Evolutionary conservation across 768 basidiomycete genomes (phyloP).

Genomic region (Auricularia heimuer): DNA sequence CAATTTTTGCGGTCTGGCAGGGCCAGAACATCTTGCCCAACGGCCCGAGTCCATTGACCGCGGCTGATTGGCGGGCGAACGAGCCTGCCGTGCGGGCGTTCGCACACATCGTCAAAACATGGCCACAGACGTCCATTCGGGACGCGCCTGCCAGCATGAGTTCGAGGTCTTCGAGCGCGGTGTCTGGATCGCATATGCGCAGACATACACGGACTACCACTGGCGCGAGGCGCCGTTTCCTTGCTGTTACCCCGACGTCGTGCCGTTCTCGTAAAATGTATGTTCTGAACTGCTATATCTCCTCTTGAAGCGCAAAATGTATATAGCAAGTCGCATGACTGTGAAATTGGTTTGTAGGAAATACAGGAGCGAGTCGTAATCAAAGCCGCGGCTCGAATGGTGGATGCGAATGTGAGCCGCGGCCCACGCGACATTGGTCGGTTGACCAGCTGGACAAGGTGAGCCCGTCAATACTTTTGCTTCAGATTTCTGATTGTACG

Average conservation of each 20-base stretch:
- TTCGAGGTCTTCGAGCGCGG: neutral
- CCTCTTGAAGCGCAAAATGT: too few relatives aligned
- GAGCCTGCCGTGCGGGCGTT: neutral
- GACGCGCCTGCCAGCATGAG: neutral
- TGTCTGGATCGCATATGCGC: neutral
- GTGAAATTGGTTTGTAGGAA: too few relatives aligned
- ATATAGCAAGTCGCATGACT: too few relatives aligned
- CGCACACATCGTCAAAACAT: neutral
- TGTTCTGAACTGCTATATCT: too few relatives aligned
- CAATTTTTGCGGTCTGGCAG: neutral
- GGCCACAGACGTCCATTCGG: neutral
- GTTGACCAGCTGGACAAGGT: too few relatives aligned
- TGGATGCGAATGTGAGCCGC: too few relatives aligned
- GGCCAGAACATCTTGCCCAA: neutral
- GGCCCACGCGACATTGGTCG: too few relatives aligned
- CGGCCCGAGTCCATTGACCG: neutral
- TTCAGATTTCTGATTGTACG: too few relatives aligned
- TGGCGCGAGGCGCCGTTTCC: neutral
- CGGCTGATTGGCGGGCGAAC: neutral
- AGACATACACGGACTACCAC: neutral
- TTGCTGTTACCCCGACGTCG: neutral
- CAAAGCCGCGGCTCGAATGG: too few relatives aligned
- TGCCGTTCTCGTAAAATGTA: too few relatives aligned
- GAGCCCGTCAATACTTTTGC: too few relatives aligned
- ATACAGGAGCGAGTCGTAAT: too few relatives aligned